Conservation (phyloP, 2,329 filamentous ascomycete species). For the Emmonsiellopsis sp. region DNA sequence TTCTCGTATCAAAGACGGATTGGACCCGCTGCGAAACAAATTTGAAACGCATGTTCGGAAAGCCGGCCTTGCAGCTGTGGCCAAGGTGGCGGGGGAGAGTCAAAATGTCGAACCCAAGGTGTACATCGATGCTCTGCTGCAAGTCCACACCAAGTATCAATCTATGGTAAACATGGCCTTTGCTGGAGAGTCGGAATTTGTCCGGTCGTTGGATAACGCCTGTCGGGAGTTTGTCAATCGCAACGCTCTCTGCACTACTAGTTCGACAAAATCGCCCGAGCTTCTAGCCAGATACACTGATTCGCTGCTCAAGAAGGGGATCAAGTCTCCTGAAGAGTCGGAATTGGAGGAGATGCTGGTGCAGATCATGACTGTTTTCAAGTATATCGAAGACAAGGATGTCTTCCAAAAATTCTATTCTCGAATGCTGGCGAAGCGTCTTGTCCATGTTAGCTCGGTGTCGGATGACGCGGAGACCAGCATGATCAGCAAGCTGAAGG, state of each 20-base stretch:
- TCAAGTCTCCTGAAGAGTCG: conserved; percentile 84
- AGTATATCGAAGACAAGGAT: conserved; percentile 99
- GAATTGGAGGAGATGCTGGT: conserved; percentile 81
- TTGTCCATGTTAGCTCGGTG: conserved; percentile 91
- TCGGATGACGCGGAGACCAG: conserved; percentile 96
- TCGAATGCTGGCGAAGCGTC: conserved; percentile 84
- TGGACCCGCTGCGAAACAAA: conserved; percentile 75
- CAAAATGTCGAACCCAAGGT: conserved; percentile 92
- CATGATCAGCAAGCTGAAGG: conserved; percentile 99
- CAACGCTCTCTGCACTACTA: conserved; percentile 89
- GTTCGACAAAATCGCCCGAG: conserved; percentile 89
- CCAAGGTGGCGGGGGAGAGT: conserved; percentile 80
- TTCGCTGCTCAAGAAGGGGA: conserved; percentile 74
- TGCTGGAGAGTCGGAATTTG: conserved; percentile 92
- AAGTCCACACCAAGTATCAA: conserved; percentile 90
- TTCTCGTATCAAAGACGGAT: conserved; percentile 77
- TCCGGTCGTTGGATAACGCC: conserved; percentile 88
- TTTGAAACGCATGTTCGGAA: conserved; percentile 93
- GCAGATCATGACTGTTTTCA: conserved; percentile 99
- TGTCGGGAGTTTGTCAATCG: conserved; percentile 97
- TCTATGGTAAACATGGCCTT: conserved; percentile 87
- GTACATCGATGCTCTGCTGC: conserved; percentile 89
- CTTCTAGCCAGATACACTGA: conserved; percentile 93
- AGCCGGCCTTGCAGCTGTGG: conserved; percentile 76
- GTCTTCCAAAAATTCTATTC: conserved; percentile 99